Conservation (phyloP, 2,329 filamentous ascomycete genomes). For the Fusarium zealandicum region DNA sequence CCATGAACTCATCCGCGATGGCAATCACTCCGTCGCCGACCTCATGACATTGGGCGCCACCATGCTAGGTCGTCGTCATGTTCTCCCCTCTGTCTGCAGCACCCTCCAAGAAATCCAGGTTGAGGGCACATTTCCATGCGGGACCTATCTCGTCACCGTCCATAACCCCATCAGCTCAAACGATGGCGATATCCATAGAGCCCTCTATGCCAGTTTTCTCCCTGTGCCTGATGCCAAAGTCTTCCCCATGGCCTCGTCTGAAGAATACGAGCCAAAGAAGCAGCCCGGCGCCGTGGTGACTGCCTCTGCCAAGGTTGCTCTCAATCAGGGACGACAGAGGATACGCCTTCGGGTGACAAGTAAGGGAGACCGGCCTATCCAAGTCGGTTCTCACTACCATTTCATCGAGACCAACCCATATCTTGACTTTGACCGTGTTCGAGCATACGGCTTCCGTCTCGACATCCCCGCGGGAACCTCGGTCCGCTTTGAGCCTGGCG, state of each 20-base stretch:
- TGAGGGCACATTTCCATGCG: conserved; percentile 89
- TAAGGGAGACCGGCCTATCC: conserved; percentile 87
- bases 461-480: conserved; percentile 93
- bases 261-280: conserved; percentile 70
- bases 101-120: conserved; percentile 88
- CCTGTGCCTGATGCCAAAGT: conserved; percentile 74
- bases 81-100: conserved; percentile 79
- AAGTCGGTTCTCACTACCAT: conserved; percentile 95
- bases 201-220: conserved; percentile 90
- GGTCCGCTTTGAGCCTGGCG: conserved; percentile 91
- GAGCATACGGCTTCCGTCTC: conserved; percentile 83
- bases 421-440: conserved; percentile 84
- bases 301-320: conserved; percentile 69
- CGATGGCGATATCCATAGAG: conserved; percentile 84
- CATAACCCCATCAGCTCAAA: conserved; percentile 87
- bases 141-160: conserved; percentile 93
- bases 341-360: conserved; percentile 81
- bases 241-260: conserved; percentile 71
- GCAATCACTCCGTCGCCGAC: conserved; percentile 87
- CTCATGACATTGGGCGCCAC: conserved; percentile 91
- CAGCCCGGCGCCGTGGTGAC: conserved; percentile 83
- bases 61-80: conserved; percentile 92
- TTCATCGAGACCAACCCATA: conserved; percentile 94
- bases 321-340: conserved; percentile 79
- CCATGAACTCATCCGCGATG: conserved; percentile 97